A percentile compares a stretch with the other conserved stretches of the same genome.
Evolutionary conservation across 2,329 filamentous ascomycete species (phyloP).

Genomic region (Pseudovirgaria hyperparasitica): DNA sequence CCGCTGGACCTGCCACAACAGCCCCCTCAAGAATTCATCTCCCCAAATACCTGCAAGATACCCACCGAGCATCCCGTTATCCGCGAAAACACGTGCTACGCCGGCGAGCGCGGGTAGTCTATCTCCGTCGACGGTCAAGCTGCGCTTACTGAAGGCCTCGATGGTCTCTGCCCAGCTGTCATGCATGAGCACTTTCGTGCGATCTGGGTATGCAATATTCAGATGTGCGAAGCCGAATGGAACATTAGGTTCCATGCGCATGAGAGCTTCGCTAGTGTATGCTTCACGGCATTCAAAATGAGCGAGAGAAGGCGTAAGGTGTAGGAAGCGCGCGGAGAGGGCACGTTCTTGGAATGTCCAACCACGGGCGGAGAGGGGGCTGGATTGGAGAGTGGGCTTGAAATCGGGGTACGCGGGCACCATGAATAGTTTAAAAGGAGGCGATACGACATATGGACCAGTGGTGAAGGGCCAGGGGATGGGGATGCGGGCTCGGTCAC

Average conservation of each 20-base stretch:
- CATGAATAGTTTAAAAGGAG: slow-evolving; percentile 1
- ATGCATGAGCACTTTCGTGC: slow-evolving; percentile 1
- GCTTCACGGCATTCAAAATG: slow-evolving; percentile 5
- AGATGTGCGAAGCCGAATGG: slow-evolving; percentile 2
- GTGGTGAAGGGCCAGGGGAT: slow-evolving; percentile 3
- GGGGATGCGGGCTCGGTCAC: neutral
- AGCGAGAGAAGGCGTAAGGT: slow-evolving; percentile 2
- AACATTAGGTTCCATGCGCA: slow-evolving; percentile 1
- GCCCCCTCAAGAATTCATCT: slow-evolving; percentile 2
- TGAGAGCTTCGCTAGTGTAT: slow-evolving; percentile 1
- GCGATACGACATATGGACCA: neutral
- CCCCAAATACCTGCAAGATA: slow-evolving; percentile 4
- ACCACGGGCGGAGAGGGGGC: slow-evolving; percentile 2
- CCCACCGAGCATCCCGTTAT: slow-evolving; percentile 1
- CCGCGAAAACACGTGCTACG: slow-evolving; percentile 2
- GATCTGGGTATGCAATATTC: neutral
- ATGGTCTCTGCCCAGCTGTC: slow-evolving; percentile 4
- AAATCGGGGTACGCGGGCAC: slow-evolving; percentile 1
- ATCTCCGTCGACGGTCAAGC: slow-evolving; percentile 2
- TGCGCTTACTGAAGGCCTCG: slow-evolving; percentile 2
- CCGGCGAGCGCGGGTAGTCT: slow-evolving; percentile 3
- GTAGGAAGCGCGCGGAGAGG: slow-evolving; percentile 3
- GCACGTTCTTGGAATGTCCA: slow-evolving; percentile 6
- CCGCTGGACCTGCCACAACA: slow-evolving; percentile 3
- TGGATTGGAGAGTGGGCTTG: neutral